Base-by-base conservation (phyloP, 306 rosid genomes). In the Cicer arietinum region DNA sequence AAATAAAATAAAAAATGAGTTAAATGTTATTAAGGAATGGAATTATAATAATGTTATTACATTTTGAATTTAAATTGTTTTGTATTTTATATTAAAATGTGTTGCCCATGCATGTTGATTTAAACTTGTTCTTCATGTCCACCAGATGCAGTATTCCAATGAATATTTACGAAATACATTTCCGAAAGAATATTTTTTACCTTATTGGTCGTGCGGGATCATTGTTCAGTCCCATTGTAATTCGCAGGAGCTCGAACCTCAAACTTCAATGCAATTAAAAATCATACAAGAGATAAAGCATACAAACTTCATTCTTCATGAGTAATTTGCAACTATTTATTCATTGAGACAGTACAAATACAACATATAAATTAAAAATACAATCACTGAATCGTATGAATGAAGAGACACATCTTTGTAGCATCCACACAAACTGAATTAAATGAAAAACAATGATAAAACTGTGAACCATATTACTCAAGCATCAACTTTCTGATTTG, bases 401-500 rank as follows among this genome's bases (percentile, higher is more conserved):
- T 8, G 12, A 25, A 25, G 48, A 51, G 8, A 17, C 17, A 54
- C 52, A 39, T 60, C 71, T 67, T 72, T 73, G 40, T n/a, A 85
- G 17, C 42, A 69, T 51, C 83, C 60, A n/a, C 81, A 79, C 59
- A 54, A 64, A 77, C 86, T 43, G 71, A 77, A 66, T 71, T 46
- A 37, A 82, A 86, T 69, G 25, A 81, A 64, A 64, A 53, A 74
- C 40, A 85, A 74, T 11, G 30, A 53, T 63, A 78, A 79, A 71
- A 77, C 14, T 25, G 40, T 13, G 56, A 70, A 65, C 57, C 47
- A 59, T 58, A 4, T 43, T 39, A 56, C 40, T 69, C 77, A 91
- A 58, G 88, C 89, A 37, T 81, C 40, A 14, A 84, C 80, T 84
- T 88, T 93, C 74, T 85, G 89, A 63, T 93, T 90, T 37, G 98